These are phyloP conservation scores for Choanephora cucurbitarum DNA, from an alignment of 371 early-diverging fungal species.

Conservation along the genomic window DNA sequence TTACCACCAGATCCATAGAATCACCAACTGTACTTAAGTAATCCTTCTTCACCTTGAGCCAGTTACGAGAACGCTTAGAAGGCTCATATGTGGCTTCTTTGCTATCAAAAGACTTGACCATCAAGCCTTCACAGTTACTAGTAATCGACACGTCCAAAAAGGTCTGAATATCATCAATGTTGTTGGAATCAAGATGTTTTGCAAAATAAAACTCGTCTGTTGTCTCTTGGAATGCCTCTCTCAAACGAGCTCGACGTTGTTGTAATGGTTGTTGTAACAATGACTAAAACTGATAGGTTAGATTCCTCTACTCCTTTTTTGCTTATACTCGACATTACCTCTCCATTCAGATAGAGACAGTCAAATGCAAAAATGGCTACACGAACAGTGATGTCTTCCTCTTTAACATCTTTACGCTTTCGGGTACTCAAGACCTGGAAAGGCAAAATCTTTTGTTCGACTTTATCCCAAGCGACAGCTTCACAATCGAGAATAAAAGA, in stretches of 20 bases:
- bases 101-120: constrained; percentile 95
- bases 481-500: constrained; percentile 99
- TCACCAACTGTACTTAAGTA: constrained; percentile 96
- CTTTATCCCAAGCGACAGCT: constrained; percentile 98
- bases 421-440: constrained; percentile 99
- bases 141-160: constrained; percentile 91
- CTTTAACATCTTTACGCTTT: constrained; percentile 94
- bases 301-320: not conserved
- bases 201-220: constrained; percentile 94
- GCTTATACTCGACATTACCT: constrained; percentile 41
- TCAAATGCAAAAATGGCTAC: constrained; percentile 99
- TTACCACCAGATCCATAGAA: constrained; percentile 97
- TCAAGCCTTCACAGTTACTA: constrained; percentile 98
- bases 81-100: constrained; percentile 95
- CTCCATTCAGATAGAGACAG: constrained; percentile 93
- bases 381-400: constrained; percentile 89
- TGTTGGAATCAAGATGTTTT: constrained; percentile 74
- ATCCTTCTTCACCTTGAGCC: constrained; percentile 99
- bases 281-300: constrained; percentile 45
- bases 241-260: constrained; percentile 80
- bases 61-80: constrained; percentile 96
- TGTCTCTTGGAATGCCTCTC: constrained; percentile 76
- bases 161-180: constrained; percentile 93
- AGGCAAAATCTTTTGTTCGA: constrained; percentile 87
- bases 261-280: constrained; percentile 79